phyloP scores from a whole-genome alignment of 805 yeast species.

The Saccharomycopsis olivae region DNA sequence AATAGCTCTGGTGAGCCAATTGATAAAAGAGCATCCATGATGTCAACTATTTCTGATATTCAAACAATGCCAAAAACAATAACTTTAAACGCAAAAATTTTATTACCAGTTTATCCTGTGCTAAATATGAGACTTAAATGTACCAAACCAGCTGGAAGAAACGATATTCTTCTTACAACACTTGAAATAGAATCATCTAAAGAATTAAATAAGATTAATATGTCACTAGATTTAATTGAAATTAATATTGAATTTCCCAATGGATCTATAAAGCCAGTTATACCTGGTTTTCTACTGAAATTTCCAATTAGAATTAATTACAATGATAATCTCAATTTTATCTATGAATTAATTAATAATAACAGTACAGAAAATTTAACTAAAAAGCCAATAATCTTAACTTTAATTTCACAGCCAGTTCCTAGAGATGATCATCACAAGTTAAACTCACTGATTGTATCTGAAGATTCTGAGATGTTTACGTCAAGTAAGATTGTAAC shows the following conservation, averaged over 20 bases:
- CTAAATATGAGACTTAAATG: slow-evolving; percentile 30
- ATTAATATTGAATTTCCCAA: slow-evolving; percentile 20
- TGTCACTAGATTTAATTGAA: slow-evolving; percentile 14
- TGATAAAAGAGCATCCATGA: slow-evolving; percentile 7
- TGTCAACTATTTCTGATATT: slow-evolving; percentile 2
- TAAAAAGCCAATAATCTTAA: slow-evolving; percentile 25
- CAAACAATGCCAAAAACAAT: slow-evolving; percentile 7
- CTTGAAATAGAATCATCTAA: slow-evolving; percentile 32
- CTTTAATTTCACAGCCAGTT: slow-evolving; percentile 21
- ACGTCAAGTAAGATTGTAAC: slow-evolving; percentile 23
- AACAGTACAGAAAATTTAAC: slow-evolving; percentile 20
- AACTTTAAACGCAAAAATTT: slow-evolving; percentile 16
- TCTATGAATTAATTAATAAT: slow-evolving; percentile 27
- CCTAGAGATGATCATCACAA: slow-evolving; percentile 7
- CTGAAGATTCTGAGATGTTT: neutral
- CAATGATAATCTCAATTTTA: slow-evolving; percentile 27
- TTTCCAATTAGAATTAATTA: slow-evolving; percentile 25
- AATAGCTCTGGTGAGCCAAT: neutral
- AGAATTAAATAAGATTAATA: slow-evolving; percentile 21
- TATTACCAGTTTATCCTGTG: slow-evolving; percentile 22
- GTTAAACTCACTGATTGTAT: neutral
- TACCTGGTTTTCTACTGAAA: slow-evolving; percentile 14
- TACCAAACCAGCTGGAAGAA: slow-evolving; percentile 36
- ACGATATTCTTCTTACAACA: slow-evolving; percentile 30
- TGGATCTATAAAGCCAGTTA: slow-evolving; percentile 18